Base-by-base conservation (phyloP, 1,284 basidiomycete genomes). In the Cutaneotrichosporon arboriforme region DNA sequence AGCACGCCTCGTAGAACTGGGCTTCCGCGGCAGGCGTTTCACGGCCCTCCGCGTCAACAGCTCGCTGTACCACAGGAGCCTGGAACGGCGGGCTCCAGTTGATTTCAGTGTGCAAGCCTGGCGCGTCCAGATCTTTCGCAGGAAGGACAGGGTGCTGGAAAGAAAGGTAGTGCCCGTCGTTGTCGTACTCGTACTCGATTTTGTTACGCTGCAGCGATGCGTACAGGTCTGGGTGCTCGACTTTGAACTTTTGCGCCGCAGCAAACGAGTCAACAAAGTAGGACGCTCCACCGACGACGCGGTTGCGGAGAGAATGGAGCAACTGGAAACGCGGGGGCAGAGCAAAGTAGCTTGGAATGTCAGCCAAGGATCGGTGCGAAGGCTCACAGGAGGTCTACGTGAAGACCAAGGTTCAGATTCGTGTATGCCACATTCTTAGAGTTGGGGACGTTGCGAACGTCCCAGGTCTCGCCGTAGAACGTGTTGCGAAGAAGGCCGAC, bases 71-170 rank as follows among this genome's bases (percentile, higher is more conserved):
- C 53, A 57, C 31, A 2, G 71, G 65, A 0, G 87, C 90, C 76
- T 97, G 92, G 81, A 97, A 98, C 0, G 93, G 94, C 0, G 94
- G 94, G 4, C 88, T 87, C 75, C 96, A 97, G 75, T 93, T 96
- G 68, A 97, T 81, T 56, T 84, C 82, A 36, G 52, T 48, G 39
- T 62, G 55, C 51, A 56, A 41, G 57, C 54, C 15, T 51, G 51
- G 14, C 26, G 35, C 31, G 18, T 12, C 38, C 4, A 57, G 50
- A 22, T 23, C 35, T 17, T 37, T 21, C 5, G 48, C 54, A 18
- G 90, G 78, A 66, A 97, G 85, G 2, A 89, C 89, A 1, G 85
- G 84, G 68, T 92, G 91, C n/a, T 80, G 74, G 61, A 79, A 76
- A 59, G 86, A 82, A n/a, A 92, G 80, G 68, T 90, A 88, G 63